Evolutionary conservation across 768 basidiomycete species (phyloP).

Genomic region (Xanthoconium stramineum): DNA sequence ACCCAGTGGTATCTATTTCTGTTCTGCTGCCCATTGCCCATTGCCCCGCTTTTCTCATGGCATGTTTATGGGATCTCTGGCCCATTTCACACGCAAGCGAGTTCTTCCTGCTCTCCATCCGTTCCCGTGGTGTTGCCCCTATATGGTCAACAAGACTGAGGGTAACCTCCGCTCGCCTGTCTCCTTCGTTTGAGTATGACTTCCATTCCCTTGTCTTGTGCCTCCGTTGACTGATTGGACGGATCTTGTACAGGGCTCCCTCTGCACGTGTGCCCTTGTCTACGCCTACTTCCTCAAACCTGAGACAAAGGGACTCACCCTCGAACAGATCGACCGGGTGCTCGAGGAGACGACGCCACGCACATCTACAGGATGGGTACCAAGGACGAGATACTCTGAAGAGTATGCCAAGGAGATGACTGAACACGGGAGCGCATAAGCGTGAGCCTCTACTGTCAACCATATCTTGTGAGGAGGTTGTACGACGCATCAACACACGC

Average conservation of each 20-base stretch:
- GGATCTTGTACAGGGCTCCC: conserved; percentile 33
- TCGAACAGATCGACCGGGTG: conserved; percentile 82
- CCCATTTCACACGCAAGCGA: conserved; percentile 51
- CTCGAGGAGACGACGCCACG: conserved; percentile 64
- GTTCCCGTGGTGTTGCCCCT: conserved; percentile 78
- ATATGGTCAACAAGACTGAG: conserved; percentile 41
- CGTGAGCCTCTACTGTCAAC: neutral
- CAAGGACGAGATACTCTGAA: conserved; percentile 21
- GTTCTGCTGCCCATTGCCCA: too few species aligned
- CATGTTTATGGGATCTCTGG: neutral
- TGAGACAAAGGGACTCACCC: conserved; percentile 79
- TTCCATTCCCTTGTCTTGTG: conserved; percentile 16
- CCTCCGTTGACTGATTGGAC: neutral
- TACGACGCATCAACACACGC: neutral
- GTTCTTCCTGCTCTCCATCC: conserved; percentile 80
- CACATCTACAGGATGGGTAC: conserved; percentile 40
- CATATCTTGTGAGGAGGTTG: neutral
- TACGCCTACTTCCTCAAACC: conserved; percentile 83
- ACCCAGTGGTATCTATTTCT: neutral
- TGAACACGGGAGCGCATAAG: conserved; percentile 5
- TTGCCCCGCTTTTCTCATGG: neutral
- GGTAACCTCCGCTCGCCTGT: conserved; percentile 62
- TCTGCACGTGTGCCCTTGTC: conserved; percentile 64
- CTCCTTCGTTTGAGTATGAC: conserved; percentile 77
- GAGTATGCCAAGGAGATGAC: conserved; percentile 13